Conservation (phyloP, 1,284 basidiomycete species). For the Cryptococcus sp. region DNA sequence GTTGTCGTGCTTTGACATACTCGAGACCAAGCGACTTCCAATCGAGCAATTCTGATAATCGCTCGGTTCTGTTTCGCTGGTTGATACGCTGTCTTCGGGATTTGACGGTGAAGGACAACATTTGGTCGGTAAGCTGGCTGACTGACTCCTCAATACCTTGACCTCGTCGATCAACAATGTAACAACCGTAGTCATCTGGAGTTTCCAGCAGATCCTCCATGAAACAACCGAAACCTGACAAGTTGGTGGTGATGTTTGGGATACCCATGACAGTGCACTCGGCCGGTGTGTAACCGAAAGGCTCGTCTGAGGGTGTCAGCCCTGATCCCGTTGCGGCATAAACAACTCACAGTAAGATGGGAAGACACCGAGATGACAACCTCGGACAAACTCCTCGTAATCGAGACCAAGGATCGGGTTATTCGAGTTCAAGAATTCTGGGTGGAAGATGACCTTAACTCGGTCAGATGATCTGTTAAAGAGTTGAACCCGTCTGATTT, state of each 20-base stretch:
- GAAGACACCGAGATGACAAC: conserved; percentile 97
- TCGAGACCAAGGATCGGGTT: conserved; percentile 96
- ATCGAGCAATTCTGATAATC: conserved; percentile 84
- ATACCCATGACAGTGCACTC: conserved; percentile 83
- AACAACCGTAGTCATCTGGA: conserved; percentile 71
- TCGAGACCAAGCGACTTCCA: conserved; percentile 98
- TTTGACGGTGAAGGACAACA: conserved; percentile 78
- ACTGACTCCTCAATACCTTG: conserved; percentile 90
- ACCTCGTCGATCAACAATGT: conserved; percentile 89
- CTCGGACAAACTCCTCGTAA: conserved; percentile 97
- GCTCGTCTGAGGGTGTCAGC: conserved; percentile 33
- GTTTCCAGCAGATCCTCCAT: conserved; percentile 98
- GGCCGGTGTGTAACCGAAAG: conserved; percentile 54
- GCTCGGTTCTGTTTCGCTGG: conserved; percentile 94
- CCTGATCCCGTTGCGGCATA: conserved; percentile 36
- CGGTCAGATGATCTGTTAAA: conserved; percentile 80
- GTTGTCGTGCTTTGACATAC: conserved; percentile 90
- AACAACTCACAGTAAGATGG: conserved; percentile 67
- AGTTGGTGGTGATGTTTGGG: conserved; percentile 92
- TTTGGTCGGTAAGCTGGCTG: conserved; percentile 59
- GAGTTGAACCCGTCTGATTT: conserved; percentile 85
- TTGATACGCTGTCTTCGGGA: conserved; percentile 96
- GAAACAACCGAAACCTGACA: conserved; percentile 96
- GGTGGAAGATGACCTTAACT: conserved; percentile 97
- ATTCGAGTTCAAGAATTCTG: conserved; percentile 95